Evolutionary conservation across 1,284 basidiomycete genomes (phyloP), one percentile per base, ranked within the genome.

Genomic region (Phlebopus sp.): DNA sequence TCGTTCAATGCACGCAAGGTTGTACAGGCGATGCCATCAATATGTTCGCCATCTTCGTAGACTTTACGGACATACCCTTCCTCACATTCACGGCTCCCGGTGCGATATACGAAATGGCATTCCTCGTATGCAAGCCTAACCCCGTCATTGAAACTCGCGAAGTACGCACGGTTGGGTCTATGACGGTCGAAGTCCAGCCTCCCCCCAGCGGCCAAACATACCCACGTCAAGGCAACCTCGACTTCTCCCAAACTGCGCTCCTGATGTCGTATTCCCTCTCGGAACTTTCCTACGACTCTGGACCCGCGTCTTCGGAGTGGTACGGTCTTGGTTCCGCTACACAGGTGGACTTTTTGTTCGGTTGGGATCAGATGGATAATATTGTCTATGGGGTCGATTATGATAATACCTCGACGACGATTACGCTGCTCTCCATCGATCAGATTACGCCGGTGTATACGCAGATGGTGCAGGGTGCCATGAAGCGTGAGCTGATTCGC

Each of bases 61-160:
- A 66, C 18, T 18, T 63, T 4, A 32, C 52, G 5, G 30, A 44
- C 21, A 4, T 62, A 14, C 44, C 50, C 0, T 42, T 51, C 1
- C 53, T 62, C 15, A 44, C 43, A 2, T 10, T 66, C 27, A 45
- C 42, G 2, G 31, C 48, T n/a, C 50, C 37, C 6, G 50, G 63
- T 37, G 42, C 51, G 29, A 47, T 53, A 2, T 63, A 52, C 51
- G 31, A 52, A 10, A 18, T 66, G 29, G 60, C 59, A 2, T 37
- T 64, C 31, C 29, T 63, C 34, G 37, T 38, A 0, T 63, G 64
- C 35, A 13, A 38, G 6, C 61, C 62, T 18, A 64, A 64, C 27
- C 32, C 51, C n/a, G 47, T 35, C 2, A 53, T 66, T 14, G 52
- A 63, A 47, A 64, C 62, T 1, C 58, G 62, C 14, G 60, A 65